Evolutionary conservation across 129 eudicot species (phyloP), one percentile per base, ranked within the genome.

Genomic region (Centella asiatica): DNA sequence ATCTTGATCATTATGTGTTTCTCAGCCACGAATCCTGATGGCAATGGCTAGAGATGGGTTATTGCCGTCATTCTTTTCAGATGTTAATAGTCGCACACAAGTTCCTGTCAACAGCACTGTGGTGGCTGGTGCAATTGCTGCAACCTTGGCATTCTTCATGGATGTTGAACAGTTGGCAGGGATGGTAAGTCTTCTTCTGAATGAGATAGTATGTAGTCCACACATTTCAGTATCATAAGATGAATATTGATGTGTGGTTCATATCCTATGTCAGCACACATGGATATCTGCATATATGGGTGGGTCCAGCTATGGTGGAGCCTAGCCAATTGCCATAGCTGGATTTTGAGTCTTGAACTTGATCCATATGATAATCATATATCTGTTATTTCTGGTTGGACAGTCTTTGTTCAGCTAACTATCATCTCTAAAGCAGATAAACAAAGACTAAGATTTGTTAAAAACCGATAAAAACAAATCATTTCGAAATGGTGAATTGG

Each of bases 1-100:
- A 23, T 53, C 34, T n/a, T 22, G 46, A 32, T 32, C 8, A 15
- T 36, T 65, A 13, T 72, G 24, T 67, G 44, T 58, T 26, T 65
- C 56, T 59, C 87, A 92, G 98, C 94, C 98, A 46, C 83, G 98
- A 26, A 92, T 92, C 50, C 70, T 92, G 68, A 87, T 92, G 98
- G 98, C 96, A 76, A 92, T 92, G 98, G 90, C 98, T 48, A 84
- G 98, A 76, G 98, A 92, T 34, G 98, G 98, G 57, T 80, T 92
- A 81, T 78, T 92, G 47, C 98, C 98, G 37, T 54, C 96, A 25
- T 87, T 92, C 59, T 92, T 92, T 45, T 80, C 95, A 64, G 96
- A 92, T 27, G 95, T 92, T 50, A 75, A 82, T 65, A 34, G 64
- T 20, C 72, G 68, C 36, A 81, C 95, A 33, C 95, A 92, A 73